Evolutionary conservation across 2,329 filamentous ascomycete species (phyloP), one percentile per base, ranked within the genome.

Genomic region (Trichoderma pleuroti): DNA sequence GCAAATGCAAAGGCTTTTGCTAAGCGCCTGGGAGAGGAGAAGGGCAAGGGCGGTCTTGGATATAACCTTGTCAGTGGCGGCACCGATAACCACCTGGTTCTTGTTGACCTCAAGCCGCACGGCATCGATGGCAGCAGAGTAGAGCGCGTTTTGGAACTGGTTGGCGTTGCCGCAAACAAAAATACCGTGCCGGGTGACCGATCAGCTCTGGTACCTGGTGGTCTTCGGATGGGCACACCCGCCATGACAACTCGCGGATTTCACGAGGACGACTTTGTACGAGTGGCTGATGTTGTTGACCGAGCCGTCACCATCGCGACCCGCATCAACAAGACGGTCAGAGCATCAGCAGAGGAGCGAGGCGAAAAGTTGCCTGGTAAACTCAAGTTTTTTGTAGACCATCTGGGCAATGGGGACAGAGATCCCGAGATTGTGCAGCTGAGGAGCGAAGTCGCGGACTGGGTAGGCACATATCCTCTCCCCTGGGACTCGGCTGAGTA

Each of bases 211-310:
- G 93, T 95, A 74, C 96, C 96, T 16, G 95, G 95, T 75, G 96
- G 96, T 74, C 87, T 99, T 74, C 91, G 96, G 75, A 94, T 99
- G 83, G 96, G 96, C 70, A 96, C 95, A 0, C 96, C 96, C 0
- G 96, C 96, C 75, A 99, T 99, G 96, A 98, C 96, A 26, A 97
- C 93, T 21, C 90, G 96, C 72, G 96, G 95, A n/a, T 95, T 99
- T 81, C 88, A 87, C 75, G 91, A 94, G 77, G 90, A 91, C 69
- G 96, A 99, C 82, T 99, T 98, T 82, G 88, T 89, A 68, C 88
- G 92, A 18, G 93, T 97, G 16, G 93, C 93, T 16, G 92, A 93
- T 77, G 93, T 97, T 73, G 92, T 97, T 67, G 92, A 95, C 82
- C 90, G 92, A 61, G 91, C 92, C 10, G 93, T 97, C 60, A 89